phyloP scores from a whole-genome alignment of 176 grass and related monocot genomes.

The Cymbopogon citratus region DNA sequence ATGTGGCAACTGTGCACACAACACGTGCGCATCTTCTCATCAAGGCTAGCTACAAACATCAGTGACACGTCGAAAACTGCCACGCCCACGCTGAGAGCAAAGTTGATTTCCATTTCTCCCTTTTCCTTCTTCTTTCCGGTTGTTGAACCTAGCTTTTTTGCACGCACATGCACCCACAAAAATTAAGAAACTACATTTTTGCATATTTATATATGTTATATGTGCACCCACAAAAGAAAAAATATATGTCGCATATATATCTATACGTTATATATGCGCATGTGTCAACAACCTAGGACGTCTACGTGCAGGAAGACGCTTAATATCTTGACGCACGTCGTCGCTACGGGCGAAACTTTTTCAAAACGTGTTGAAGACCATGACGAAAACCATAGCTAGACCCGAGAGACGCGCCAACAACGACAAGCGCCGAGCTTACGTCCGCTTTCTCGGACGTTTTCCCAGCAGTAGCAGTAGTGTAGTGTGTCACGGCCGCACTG shows the following conservation, averaged over 20 bases:
- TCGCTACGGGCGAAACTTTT: background rate
- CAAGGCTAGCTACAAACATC: background rate
- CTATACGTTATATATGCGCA: background rate
- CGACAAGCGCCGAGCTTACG: slow-evolving; percentile 37
- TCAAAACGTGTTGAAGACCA: slow-evolving; percentile 10
- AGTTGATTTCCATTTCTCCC: background rate
- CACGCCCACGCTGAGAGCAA: too few species aligned
- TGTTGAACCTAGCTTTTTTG: background rate
- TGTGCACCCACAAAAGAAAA: background rate
- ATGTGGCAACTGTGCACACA: background rate
- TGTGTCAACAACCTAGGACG: slow-evolving; percentile 4
- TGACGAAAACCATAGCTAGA: slow-evolving; percentile 20
- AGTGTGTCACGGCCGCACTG: background rate
- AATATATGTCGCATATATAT: background rate
- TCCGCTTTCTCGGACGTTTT: slow-evolving; percentile 24
- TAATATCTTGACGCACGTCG: background rate
- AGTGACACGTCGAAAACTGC: slow-evolving; percentile 10
- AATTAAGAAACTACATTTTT: background rate
- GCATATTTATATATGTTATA: too few species aligned
- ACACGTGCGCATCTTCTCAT: slow-evolving; percentile 4
- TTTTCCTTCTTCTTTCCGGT: background rate
- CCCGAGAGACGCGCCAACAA: background rate
- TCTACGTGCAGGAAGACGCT: slow-evolving; percentile 21
- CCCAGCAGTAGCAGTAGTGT: background rate
- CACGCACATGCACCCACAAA: background rate